phyloP scores from a whole-genome alignment of 345 rosid species.

The Corchorus capsularis region DNA sequence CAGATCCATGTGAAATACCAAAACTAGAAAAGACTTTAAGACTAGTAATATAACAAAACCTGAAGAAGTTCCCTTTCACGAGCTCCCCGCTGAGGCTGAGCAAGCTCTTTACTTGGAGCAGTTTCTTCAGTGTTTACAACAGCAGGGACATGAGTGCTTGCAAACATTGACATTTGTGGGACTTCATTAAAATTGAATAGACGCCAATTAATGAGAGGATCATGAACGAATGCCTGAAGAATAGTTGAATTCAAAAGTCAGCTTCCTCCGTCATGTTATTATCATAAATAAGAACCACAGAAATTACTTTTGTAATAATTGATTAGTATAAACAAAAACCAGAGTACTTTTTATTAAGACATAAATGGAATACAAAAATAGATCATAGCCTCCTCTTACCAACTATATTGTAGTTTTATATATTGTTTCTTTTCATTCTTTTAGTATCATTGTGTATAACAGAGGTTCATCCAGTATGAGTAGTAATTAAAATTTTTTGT shows the following conservation, averaged over 20 bases:
- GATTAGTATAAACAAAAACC: background rate
- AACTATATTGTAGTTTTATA: background rate
- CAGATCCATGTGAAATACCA: background rate
- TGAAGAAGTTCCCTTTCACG: conserved; percentile 94
- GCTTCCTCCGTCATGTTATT: background rate
- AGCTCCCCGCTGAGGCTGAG: conserved; percentile 91
- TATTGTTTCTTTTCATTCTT: background rate
- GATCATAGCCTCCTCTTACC: background rate
- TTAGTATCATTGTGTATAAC: background rate
- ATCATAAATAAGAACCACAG: background rate
- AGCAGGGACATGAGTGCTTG: conserved; percentile 54
- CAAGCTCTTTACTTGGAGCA: conserved; percentile 61
- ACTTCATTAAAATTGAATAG: conserved; percentile 97
- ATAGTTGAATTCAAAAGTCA: conserved; percentile 19
- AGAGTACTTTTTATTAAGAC: background rate
- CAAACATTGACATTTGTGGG: conserved; percentile 78
- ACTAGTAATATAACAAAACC: conserved; percentile 39
- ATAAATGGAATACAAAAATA: background rate
- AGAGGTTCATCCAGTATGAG: background rate
- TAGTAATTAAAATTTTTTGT: background rate
- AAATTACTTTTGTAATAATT: background rate
- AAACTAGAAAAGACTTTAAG: no score
- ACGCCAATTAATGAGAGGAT: conserved; percentile 99
- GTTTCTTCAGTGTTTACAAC: conserved; percentile 66
- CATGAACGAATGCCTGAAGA: conserved; percentile 93